phyloP scores from a whole-genome alignment of 2,329 filamentous ascomycete genomes.

The Phialocephala subalpina region DNA sequence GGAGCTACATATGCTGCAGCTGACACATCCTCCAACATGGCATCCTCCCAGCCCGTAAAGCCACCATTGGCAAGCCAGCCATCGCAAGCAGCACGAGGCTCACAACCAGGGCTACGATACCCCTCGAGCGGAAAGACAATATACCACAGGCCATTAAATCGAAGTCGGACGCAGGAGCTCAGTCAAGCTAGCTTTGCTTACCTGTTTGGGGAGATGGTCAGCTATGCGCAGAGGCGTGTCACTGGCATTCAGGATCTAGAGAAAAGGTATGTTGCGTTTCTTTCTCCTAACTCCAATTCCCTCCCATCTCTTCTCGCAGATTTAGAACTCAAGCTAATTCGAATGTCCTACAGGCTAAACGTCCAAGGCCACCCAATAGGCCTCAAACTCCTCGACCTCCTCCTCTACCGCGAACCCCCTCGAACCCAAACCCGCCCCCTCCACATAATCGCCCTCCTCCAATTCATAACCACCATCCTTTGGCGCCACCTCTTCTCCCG shows the following conservation, averaged over 20 bases:
- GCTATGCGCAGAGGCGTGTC: conserved; percentile 89
- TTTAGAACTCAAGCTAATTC: not conserved
- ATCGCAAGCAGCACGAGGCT: conserved; percentile 36
- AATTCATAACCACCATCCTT: conserved; percentile 92
- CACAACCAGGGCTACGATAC: conserved; percentile 75
- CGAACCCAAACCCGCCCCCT: conserved; percentile 80
- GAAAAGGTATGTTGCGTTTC: conserved; percentile 70
- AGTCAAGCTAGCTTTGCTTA: conserved; percentile 96
- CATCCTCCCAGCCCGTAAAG: conserved; percentile 44
- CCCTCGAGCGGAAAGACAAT: conserved; percentile 96
- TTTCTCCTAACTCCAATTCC: not conserved
- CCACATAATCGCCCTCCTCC: conserved; percentile 88
- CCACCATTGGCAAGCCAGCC: conserved; percentile 35
- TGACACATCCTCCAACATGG: conserved; percentile 37
- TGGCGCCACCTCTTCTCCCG: conserved; percentile 94
- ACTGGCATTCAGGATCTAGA: conserved; percentile 95
- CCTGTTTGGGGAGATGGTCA: conserved; percentile 95
- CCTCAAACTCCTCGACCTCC: conserved; percentile 91
- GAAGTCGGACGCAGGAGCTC: conserved; percentile 85
- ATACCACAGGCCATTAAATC: conserved; percentile 94
- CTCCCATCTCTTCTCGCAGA: not conserved
- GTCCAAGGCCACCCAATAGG: conserved; percentile 92
- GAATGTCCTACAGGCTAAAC: conserved; percentile 71
- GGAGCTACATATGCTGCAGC: conserved; percentile 25
- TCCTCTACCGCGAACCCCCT: conserved; percentile 82